Conservation (phyloP, 1,284 basidiomycete genomes). For the Inonotus obliquus region DNA sequence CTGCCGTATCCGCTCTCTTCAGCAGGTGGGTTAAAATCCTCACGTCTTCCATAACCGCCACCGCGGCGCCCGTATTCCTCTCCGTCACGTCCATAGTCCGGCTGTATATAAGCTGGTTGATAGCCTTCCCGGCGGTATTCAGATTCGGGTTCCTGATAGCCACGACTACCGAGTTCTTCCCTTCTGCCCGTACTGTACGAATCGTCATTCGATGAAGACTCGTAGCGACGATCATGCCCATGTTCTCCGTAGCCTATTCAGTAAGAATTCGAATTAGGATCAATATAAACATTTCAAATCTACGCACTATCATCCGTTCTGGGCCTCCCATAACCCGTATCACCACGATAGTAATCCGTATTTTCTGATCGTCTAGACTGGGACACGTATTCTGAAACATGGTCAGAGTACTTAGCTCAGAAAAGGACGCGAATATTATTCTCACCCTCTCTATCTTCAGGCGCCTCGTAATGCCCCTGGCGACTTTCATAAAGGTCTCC, state of each 20-base stretch:
- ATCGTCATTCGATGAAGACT: neutral
- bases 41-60: neutral
- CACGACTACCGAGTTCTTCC: conserved; percentile 2
- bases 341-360: neutral
- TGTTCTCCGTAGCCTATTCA: neutral
- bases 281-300: neutral
- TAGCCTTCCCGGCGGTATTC: conserved; percentile 11
- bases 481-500: conserved; percentile 1
- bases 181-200: neutral
- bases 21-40: neutral
- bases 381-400: neutral
- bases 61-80: conserved; percentile 3
- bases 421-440: neutral
- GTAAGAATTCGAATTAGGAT: neutral
- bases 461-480: neutral
- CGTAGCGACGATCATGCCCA: neutral
- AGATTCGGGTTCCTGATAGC: neutral
- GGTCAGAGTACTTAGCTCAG: neutral
- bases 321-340: neutral
- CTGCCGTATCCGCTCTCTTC: conserved; percentile 4
- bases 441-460: neutral
- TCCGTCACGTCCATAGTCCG: conserved; percentile 5
- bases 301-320: neutral
- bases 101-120: conserved; percentile 15
- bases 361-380: neutral